Conservation (phyloP, 176 grass and related monocot genomes). For the Tuctoria greenei region DNA sequence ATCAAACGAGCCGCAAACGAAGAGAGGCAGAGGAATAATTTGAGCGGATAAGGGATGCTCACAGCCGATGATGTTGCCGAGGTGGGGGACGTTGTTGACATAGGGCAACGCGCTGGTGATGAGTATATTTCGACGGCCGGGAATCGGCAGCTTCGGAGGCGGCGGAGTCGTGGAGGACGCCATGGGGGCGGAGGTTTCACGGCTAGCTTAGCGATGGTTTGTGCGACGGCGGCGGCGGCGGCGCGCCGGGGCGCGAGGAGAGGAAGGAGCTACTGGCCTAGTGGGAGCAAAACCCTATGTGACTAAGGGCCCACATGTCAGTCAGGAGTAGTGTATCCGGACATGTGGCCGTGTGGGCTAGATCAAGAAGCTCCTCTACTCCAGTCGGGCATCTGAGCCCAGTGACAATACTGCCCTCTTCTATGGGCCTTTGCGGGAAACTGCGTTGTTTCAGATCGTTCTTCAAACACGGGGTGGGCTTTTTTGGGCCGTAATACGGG, state of each 20-base stretch:
- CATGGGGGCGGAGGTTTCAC: slow-evolving; percentile 20
- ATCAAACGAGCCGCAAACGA: background rate
- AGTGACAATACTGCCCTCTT: background rate
- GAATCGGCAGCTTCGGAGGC: slow-evolving; percentile 56
- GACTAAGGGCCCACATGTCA: background rate
- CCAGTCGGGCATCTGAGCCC: background rate
- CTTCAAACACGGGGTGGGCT: background rate
- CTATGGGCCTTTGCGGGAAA: background rate
- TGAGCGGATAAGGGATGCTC: slow-evolving; percentile 30
- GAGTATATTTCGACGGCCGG: slow-evolving; percentile 72
- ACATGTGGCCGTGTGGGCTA: too few relatives aligned
- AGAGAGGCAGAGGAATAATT: background rate
- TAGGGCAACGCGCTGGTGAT: slow-evolving; percentile 86
- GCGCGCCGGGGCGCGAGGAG: background rate
- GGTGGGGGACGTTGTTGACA: slow-evolving; percentile 83
- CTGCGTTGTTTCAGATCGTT: too few relatives aligned
- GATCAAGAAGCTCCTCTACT: background rate
- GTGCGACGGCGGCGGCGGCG: background rate
- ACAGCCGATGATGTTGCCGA: slow-evolving; percentile 88
- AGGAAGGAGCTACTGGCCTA: background rate
- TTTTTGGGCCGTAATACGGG: background rate
- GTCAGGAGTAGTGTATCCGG: background rate
- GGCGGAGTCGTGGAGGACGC: slow-evolving; percentile 25
- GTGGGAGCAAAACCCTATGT: background rate
- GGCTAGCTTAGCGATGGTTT: slow-evolving; percentile 14